Evolutionary conservation across 306 rosid genomes (phyloP).

Genomic region (Cicer pinnatifidum): DNA sequence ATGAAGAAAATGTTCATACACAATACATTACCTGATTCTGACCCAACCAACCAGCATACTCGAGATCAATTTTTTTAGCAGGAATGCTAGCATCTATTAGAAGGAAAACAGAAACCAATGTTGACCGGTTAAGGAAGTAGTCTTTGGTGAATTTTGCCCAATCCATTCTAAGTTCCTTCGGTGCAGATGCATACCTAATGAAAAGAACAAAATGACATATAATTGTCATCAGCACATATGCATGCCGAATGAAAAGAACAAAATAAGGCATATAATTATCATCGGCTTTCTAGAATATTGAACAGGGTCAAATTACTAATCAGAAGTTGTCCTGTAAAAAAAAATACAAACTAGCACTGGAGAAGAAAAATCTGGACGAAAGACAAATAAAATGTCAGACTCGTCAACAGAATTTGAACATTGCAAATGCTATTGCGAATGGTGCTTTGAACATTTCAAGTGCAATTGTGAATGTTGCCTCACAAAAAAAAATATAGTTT

Average conservation of each 20-base stretch:
- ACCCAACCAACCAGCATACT: slow-evolving; percentile 97
- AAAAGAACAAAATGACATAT: slow-evolving; percentile 29
- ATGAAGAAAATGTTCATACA: neutral
- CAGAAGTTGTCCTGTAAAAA: neutral
- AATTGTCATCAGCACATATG: slow-evolving; percentile 54
- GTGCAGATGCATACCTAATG: slow-evolving; percentile 92
- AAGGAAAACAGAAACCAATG: slow-evolving; percentile 90
- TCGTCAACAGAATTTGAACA: slow-evolving; percentile 3
- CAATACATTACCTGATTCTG: slow-evolving; percentile 73
- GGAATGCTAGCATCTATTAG: slow-evolving; percentile 99
- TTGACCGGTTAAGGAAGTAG: slow-evolving; percentile 82
- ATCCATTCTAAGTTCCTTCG: slow-evolving; percentile 81
- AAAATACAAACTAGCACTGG: neutral
- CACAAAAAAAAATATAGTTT: neutral
- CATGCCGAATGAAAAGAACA: slow-evolving; percentile 60
- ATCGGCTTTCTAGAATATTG: slow-evolving; percentile 17
- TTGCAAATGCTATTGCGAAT: slow-evolving; percentile 13
- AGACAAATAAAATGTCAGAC: neutral
- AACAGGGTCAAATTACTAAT: slow-evolving; percentile 31
- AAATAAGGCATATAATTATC: neutral
- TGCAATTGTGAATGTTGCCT: neutral
- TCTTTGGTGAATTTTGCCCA: slow-evolving; percentile 92
- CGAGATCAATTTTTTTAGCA: slow-evolving; percentile 83
- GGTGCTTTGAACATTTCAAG: neutral
- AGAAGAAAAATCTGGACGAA: neutral